Conservation (phyloP, 768 basidiomycete genomes). For the Aureoboletus auriporus region DNA sequence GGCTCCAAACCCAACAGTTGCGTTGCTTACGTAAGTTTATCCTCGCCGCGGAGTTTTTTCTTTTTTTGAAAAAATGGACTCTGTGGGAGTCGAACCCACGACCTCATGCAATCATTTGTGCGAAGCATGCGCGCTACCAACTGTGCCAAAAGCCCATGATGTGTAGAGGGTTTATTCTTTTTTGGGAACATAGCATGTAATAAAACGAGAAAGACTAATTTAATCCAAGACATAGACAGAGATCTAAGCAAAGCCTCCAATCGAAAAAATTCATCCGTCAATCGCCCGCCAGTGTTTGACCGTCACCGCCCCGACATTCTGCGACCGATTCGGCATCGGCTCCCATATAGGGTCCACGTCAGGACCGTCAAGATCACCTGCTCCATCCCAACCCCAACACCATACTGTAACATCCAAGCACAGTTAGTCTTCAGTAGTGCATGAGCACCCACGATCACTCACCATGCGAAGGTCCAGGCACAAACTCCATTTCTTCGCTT, state of each 20-base stretch:
- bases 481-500: constrained; percentile 69
- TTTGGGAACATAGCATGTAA: too few species aligned
- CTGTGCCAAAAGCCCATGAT: constrained; percentile 50
- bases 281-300: constrained; percentile 64
- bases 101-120: constrained; percentile 46
- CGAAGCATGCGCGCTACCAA: constrained; percentile 62
- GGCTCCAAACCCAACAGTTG: neutral
- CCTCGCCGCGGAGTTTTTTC: too few species aligned
- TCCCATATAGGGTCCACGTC: constrained; percentile 99
- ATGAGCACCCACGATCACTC: neutral
- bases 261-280: constrained; percentile 16
- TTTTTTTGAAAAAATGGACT: constrained; percentile 11
- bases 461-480: constrained; percentile 85
- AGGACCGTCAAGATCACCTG: constrained; percentile 95
- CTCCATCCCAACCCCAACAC: constrained; percentile 99
- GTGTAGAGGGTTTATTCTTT: too few species aligned
- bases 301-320: constrained; percentile 49
- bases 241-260: constrained; percentile 12
- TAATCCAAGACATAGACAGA: constrained; percentile 1
- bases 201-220: neutral
- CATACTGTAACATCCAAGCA: constrained; percentile 56
- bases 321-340: constrained; percentile 64
- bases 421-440: neutral
- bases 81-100: constrained; percentile 54
- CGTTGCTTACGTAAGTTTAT: neutral